phyloP scores from a whole-genome alignment of 2,329 filamentous ascomycete species.

The Hysterium pulicare region DNA sequence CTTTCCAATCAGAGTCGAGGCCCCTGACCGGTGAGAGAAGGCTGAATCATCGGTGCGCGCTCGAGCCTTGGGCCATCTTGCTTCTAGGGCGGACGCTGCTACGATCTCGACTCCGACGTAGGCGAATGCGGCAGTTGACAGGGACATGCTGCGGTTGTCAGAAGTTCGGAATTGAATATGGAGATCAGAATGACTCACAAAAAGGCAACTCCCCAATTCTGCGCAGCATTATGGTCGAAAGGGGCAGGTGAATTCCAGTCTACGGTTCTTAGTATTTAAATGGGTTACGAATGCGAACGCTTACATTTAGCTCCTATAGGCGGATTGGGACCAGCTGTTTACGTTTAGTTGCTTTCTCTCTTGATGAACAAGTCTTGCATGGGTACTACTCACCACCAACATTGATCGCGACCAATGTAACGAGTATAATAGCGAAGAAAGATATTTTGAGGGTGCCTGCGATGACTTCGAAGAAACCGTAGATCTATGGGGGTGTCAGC shows the following conservation, averaged over 20 bases:
- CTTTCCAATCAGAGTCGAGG: too few relatives aligned
- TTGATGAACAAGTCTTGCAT: too few relatives aligned
- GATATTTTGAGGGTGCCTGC: slow-evolving; percentile 5
- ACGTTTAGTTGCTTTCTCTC: neutral
- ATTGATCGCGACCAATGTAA: slow-evolving; percentile 11
- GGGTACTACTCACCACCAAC: slow-evolving; percentile 4
- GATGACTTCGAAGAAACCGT: slow-evolving; percentile 6
- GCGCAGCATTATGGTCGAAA: slow-evolving; percentile 5
- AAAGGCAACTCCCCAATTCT: slow-evolving; percentile 9
- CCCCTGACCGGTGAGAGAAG: slow-evolving; percentile 3
- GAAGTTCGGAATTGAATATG: neutral
- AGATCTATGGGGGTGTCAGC: slow-evolving; percentile 6
- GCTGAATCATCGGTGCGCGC: neutral
- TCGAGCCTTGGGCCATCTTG: slow-evolving; percentile 14
- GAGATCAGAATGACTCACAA: neutral
- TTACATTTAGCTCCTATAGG: neutral
- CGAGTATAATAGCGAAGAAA: slow-evolving; percentile 8
- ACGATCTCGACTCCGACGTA: slow-evolving; percentile 35
- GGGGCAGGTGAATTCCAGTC: too few relatives aligned
- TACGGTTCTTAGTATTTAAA: too few relatives aligned
- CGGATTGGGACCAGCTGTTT: neutral
- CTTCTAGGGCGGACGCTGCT: slow-evolving; percentile 32
- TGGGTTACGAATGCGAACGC: neutral
- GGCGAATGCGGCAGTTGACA: slow-evolving; percentile 27
- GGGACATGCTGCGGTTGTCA: slow-evolving; percentile 3